Base-by-base conservation (phyloP, 208 protist species). In the Lotmaria passim region DNA sequence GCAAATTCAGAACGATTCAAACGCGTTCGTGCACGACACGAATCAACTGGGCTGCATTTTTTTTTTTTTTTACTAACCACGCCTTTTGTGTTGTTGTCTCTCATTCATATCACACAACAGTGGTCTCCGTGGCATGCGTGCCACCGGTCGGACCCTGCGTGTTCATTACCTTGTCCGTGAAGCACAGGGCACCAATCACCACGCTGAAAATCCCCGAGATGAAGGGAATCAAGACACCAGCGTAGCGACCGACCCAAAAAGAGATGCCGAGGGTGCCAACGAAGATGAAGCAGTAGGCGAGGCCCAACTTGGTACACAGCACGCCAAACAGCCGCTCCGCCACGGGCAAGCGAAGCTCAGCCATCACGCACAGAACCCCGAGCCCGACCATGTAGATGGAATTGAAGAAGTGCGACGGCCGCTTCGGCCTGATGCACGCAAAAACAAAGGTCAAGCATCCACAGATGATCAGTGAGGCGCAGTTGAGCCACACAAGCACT, bases 241-340 rank as follows among this genome's bases (percentile, higher is more conserved):
- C 68, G 30, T 50, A 59, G 36, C 28, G 59, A 50, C 64, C 53
- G 23, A 82, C 58, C 33, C 82, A 79, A 47, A 87, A 79, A 2
- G 73, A 81, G 51, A 87, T 70, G 57, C 82, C 82, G 5, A 87
- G 75, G 23, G 82, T 87, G 14, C 82, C 82, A 7, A 67, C 78
- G 55, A 87, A 87, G 46, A 81, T 65, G 23, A 87, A 87, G 58
- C 83, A 82, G 30, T 77, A 31, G 0, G 63, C 78, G 30, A 79
- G 28, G 11, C 82, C 82, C n/a, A 51, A 60, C 38, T 77, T 66
- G 23, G 73, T 71, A 60, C 66, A 72, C 8, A 79, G 48, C 52
- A 87, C 70, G 52, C 78, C 82, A 41, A 84, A 84, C 23, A 60
- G 36, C 6, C 64, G 21, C 26, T 73, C 56, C 3, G 73, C 70